Evolutionary conservation across 2,329 filamentous ascomycete species (phyloP).

Genomic region (Zymoseptoria brevis): DNA sequence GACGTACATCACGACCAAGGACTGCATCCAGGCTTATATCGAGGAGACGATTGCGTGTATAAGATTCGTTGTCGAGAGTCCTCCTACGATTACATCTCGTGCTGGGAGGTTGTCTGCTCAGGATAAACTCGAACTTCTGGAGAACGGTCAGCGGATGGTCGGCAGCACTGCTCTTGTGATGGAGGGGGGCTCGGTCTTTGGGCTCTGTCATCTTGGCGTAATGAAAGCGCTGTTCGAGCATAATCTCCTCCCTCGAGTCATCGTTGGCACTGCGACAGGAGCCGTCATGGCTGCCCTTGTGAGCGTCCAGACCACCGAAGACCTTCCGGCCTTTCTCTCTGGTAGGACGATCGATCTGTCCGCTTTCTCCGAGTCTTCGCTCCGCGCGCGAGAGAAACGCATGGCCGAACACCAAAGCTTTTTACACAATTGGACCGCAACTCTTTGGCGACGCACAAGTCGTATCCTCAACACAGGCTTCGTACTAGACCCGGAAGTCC

Average conservation of each 20-base stretch:
- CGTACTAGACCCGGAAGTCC: slow-evolving; percentile 70
- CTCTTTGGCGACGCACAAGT: slow-evolving; percentile 56
- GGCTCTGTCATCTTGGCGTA: slow-evolving; percentile 87
- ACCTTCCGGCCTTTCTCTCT: slow-evolving; percentile 66
- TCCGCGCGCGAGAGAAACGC: slow-evolving; percentile 32
- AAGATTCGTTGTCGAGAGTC: slow-evolving; percentile 63
- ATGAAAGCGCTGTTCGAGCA: slow-evolving; percentile 71
- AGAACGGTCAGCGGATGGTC: slow-evolving; percentile 85
- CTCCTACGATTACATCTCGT: slow-evolving; percentile 36
- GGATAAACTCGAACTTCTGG: slow-evolving; percentile 76
- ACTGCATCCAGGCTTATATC: slow-evolving; percentile 85
- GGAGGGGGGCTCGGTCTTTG: slow-evolving; percentile 81
- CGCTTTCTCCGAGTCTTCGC: slow-evolving; percentile 54
- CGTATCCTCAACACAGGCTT: slow-evolving; percentile 71
- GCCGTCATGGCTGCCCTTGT: slow-evolving; percentile 84
- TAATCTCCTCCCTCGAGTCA: slow-evolving; percentile 73
- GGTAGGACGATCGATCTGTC: slow-evolving; percentile 76
- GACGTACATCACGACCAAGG: slow-evolving; percentile 84
- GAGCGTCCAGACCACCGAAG: slow-evolving; percentile 77
- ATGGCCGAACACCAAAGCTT: slow-evolving; percentile 62
- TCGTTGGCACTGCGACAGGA: slow-evolving; percentile 83
- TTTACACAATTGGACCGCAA: slow-evolving; percentile 38
- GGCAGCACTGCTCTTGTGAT: slow-evolving; percentile 72
- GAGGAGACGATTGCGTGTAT: slow-evolving; percentile 74
- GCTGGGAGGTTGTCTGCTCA: slow-evolving; percentile 52